phyloP scores from a whole-genome alignment of 2,329 filamentous ascomycete species.

The Nannizzia gypsea region DNA sequence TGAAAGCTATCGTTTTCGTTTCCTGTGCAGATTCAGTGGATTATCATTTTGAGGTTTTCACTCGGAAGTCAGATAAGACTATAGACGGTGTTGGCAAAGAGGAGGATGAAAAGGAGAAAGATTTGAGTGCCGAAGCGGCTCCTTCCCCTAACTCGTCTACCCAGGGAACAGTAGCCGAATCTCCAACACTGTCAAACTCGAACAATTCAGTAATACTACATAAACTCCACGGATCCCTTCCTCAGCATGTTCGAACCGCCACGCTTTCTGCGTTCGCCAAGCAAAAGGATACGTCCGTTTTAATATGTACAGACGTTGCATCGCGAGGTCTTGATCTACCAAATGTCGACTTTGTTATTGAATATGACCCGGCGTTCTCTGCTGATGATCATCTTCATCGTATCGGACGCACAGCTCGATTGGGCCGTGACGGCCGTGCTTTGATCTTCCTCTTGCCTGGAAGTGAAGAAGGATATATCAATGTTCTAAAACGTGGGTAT shows the following conservation, averaged over 20 bases:
- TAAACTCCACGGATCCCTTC: slow-evolving; percentile 82
- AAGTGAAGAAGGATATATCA: slow-evolving; percentile 80
- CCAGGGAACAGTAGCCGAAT: slow-evolving; percentile 42
- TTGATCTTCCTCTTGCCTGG: slow-evolving; percentile 84
- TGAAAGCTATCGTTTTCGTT: slow-evolving; percentile 95
- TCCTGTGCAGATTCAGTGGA: slow-evolving; percentile 95
- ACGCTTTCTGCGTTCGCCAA: slow-evolving; percentile 71
- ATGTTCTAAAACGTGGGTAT: slow-evolving; percentile 61
- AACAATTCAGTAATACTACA: slow-evolving; percentile 71
- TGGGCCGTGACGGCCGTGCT: slow-evolving; percentile 76
- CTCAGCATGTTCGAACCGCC: slow-evolving; percentile 74
- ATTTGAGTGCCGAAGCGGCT: not conserved
- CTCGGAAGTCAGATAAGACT: slow-evolving; percentile 24
- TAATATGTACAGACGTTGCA: slow-evolving; percentile 91
- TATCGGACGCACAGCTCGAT: slow-evolving; percentile 86
- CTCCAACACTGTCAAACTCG: slow-evolving; percentile 60
- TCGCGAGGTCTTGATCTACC: slow-evolving; percentile 91
- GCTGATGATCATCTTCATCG: slow-evolving; percentile 89
- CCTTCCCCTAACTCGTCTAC: slow-evolving; percentile 3
- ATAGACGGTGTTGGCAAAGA: slow-evolving; percentile 12
- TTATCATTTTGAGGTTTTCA: slow-evolving; percentile 84
- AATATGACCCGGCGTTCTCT: slow-evolving; percentile 92
- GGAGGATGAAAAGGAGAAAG: slow-evolving; percentile 14
- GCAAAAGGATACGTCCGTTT: slow-evolving; percentile 61
- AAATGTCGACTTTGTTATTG: slow-evolving; percentile 85